Evolutionary conservation across 2,329 filamentous ascomycete genomes (phyloP).

Genomic region (Fusarium annulatum): DNA sequence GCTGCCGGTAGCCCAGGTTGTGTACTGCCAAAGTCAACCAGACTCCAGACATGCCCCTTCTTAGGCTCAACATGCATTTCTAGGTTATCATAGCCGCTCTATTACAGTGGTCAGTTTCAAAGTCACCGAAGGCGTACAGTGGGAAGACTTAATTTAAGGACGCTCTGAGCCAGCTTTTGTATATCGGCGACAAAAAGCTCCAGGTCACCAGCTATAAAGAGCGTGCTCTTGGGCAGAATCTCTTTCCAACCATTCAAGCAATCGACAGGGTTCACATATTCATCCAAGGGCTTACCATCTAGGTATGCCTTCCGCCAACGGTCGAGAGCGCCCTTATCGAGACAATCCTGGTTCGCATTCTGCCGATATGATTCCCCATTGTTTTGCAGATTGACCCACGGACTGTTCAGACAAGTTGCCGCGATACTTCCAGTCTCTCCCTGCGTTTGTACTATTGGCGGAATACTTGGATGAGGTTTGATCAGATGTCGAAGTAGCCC

Average conservation of each 20-base stretch:
- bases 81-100: not conserved
- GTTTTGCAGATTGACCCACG: not conserved
- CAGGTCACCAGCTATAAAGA: not conserved
- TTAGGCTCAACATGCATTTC: not conserved
- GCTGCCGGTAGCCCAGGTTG: not conserved
- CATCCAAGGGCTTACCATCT: not conserved
- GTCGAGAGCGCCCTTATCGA: not conserved
- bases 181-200: not conserved
- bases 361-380: not conserved
- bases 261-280: not conserved
- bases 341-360: not conserved
- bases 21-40: not conserved
- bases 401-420: not conserved
- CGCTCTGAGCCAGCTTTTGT: not conserved
- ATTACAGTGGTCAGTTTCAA: not conserved
- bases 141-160: not conserved
- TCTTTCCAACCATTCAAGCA: not conserved
- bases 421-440: not conserved
- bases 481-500: not conserved
- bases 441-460: fast-evolving
- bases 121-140: fast-evolving
- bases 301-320: not conserved
- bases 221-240: not conserved
- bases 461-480: not conserved
- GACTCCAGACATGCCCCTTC: not conserved